Conservation (phyloP, 2,329 filamentous ascomycete species). For the Septoria linicola region DNA sequence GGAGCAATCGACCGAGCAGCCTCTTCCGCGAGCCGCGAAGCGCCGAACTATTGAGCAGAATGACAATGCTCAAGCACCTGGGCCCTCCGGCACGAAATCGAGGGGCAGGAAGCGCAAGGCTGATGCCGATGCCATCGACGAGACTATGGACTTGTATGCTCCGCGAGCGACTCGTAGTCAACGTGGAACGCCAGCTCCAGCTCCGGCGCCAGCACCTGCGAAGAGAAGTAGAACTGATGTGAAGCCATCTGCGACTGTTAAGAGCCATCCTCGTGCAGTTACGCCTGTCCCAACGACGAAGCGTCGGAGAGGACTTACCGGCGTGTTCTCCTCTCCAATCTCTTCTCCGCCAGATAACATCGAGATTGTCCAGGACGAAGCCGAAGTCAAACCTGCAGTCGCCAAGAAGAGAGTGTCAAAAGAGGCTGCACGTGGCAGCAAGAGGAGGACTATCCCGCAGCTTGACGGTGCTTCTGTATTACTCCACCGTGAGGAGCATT, state of each 20-base stretch:
- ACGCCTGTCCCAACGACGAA: not conserved
- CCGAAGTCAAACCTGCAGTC: no score
- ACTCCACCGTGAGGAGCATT: no score
- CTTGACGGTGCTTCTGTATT: no score
- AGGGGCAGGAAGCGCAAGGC: conserved; percentile 14
- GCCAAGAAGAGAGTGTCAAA: no score
- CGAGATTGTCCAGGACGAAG: conserved; percentile 2
- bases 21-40: not conserved
- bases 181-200: not conserved
- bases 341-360: conserved; percentile 10
- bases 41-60: conserved; percentile 11
- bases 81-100: not conserved
- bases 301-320: conserved; percentile 3
- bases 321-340: conserved; percentile 6
- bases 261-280: no score
- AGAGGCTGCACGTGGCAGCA: no score
- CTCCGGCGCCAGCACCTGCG: not conserved
- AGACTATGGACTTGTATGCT: conserved; percentile 1
- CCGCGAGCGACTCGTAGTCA: not conserved
- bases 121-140: conserved; percentile 5
- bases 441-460: no score
- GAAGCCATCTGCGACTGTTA: not conserved
- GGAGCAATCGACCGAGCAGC: conserved; percentile 5
- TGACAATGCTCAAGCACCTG: conserved; percentile 7
- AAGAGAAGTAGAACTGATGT: not conserved